Evolutionary conservation across 2,329 filamentous ascomycete species (phyloP), one percentile per base, ranked within the genome.

Genomic region (Teratosphaeria epicoccoides): DNA sequence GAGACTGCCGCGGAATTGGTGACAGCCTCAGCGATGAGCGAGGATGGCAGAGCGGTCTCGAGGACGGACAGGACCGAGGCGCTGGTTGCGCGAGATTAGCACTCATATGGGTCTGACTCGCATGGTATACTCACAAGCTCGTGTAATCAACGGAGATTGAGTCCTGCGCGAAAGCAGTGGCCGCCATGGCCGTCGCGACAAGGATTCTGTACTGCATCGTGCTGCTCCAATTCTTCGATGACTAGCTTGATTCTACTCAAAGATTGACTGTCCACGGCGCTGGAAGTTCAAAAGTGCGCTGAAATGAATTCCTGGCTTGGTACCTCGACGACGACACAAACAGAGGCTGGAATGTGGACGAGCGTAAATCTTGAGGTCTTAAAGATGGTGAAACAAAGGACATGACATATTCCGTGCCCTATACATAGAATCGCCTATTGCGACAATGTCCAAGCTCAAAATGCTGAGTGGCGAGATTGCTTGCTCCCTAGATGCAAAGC

Each of bases 1-100:
- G 47, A 68, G 55, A 72, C 72, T 45, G 65, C 70, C 49, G 66
- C 63, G 17, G 66, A 61, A 61, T 72, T 71, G 55, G 71, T 72
- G 49, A 71, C 55, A 29, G 70, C 72, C 52, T 69, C 63, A 14
- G 62, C 60, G 52, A 70, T 56, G 47, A 70, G 60, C 4, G 71
- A 69, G 24, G 66, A 55, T 17, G 73, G 73, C 47, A 76, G 66
- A 43, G 71, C 73, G 20, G 71, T 73, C 56, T 68, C 62, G 50
- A 76, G 70, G 51, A 72, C 69, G 49, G 64, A 57, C 59, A 71
- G 59, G 59, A 73, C 66, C 45, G 70, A 73, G 46, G 62, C 51
- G 25, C 67, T 68, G 51, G 7, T 26, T 40, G 43, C 24, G 40
- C 14, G 17, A 46, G 26, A 24, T 55, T 44, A 49, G 52, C 28